Conservation (phyloP, 495 filamentous ascomycete species). For the Sabuloglossum arenarium region DNA sequence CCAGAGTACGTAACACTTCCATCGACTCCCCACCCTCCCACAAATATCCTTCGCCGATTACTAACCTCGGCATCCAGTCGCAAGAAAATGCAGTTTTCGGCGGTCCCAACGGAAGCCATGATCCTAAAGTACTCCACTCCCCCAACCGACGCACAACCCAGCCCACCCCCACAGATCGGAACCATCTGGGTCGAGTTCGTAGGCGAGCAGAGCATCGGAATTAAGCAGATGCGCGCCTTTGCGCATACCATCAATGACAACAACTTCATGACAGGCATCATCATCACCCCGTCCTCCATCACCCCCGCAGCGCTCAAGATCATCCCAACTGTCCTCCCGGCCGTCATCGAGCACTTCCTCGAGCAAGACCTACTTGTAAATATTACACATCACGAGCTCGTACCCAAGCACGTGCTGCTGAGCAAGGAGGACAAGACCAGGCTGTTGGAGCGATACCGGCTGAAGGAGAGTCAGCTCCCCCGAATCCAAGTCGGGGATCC, state of each 20-base stretch:
- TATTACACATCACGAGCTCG: constrained; percentile 93
- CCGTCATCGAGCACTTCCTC: constrained; percentile 77
- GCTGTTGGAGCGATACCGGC: constrained; percentile 66
- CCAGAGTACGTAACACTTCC: constrained; percentile 34
- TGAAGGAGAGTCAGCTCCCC: constrained; percentile 94
- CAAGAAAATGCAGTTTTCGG: constrained; percentile 63
- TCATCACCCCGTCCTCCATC: constrained; percentile 63
- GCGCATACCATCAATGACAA: constrained; percentile 54
- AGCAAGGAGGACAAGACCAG: constrained; percentile 73
- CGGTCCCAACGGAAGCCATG: constrained; percentile 65
- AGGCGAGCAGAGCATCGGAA: constrained; percentile 52
- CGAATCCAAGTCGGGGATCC: constrained; percentile 82
- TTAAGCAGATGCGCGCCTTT: constrained; percentile 79
- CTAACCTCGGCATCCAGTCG: constrained; percentile 32
- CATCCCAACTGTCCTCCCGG: constrained; percentile 46
- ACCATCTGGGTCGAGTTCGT: constrained; percentile 88
- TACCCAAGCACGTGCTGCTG: constrained; percentile 80
- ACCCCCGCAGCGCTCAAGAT: constrained; percentile 70
- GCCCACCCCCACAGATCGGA: constrained; percentile 52
- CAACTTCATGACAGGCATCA: constrained; percentile 73
- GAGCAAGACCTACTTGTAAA: constrained; percentile 94
- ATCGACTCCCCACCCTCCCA: neutral
- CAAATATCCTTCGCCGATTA: neutral
- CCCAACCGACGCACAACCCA: constrained; percentile 37
- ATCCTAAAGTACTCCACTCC: constrained; percentile 56